A percentile compares a stretch with the other conserved stretches of the same genome.
phyloP scores from a whole-genome alignment of 345 rosid species.

The Eucalyptus cloeziana region DNA sequence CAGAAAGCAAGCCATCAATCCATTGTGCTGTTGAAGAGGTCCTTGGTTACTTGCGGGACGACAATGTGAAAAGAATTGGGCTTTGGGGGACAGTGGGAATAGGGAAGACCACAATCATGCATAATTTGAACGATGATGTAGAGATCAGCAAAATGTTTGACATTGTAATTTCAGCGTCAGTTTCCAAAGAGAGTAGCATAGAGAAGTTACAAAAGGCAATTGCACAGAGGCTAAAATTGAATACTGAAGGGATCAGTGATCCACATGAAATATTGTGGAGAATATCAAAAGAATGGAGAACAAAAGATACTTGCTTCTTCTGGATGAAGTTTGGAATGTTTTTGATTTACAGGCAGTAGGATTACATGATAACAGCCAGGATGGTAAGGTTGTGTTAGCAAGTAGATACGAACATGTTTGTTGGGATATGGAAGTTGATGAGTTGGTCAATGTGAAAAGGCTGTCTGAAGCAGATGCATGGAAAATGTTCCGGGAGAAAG shows the following conservation, averaged over 20 bases:
- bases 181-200: not conserved
- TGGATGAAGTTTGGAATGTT: conserved; percentile 13
- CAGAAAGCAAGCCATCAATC: not conserved
- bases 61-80: conserved; percentile 1
- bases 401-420: conserved; percentile 6
- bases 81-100: conserved; percentile 12
- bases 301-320: conserved; percentile 14
- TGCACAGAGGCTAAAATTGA: conserved; percentile 1
- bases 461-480: not conserved
- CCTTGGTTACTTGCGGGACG: not conserved
- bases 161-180: conserved; percentile 5
- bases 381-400: conserved; percentile 17
- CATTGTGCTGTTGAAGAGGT: not conserved
- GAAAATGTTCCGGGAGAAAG: conserved; percentile 8
- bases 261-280: not conserved
- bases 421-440: conserved; percentile 3
- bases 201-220: conserved; percentile 9
- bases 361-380: not conserved
- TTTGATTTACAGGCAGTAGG: conserved; percentile 8
- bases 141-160: conserved; percentile 13
- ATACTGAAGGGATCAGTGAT: not conserved
- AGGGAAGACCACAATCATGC: conserved; percentile 26
- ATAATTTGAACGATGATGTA: conserved; percentile 14
- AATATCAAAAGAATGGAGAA: conserved; percentile 12
- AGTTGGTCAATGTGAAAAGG: not conserved